Conservation (phyloP, 257 asterid genomes). For the Echium plantagineum region DNA sequence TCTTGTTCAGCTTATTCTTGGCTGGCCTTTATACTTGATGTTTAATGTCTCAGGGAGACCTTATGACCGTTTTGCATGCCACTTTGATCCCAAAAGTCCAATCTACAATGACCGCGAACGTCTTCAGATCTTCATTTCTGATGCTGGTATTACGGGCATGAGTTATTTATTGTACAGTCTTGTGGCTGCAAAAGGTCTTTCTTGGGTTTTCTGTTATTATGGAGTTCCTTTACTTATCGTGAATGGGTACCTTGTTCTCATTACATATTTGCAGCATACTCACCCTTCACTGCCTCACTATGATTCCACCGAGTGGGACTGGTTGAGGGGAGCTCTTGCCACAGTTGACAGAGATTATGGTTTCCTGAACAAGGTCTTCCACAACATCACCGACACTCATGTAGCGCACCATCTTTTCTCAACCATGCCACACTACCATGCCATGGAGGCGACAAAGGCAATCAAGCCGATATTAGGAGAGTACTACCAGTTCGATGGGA, state of each 20-base stretch:
- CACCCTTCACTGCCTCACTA: conserved; percentile 75
- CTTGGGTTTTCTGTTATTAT: conserved; percentile 46
- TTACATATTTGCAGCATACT: conserved; percentile 75
- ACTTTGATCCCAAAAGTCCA: conserved; percentile 59
- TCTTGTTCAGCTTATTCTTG: conserved; percentile 40
- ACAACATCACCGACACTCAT: conserved; percentile 71
- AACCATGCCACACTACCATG: conserved; percentile 78
- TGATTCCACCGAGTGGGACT: conserved; percentile 75
- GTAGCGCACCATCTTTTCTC: conserved; percentile 77
- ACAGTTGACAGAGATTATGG: conserved; percentile 73
- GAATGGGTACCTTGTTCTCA: conserved; percentile 68
- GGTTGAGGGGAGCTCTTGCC: conserved; percentile 75
- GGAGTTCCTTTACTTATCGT: conserved; percentile 60
- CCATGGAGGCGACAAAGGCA: conserved; percentile 79
- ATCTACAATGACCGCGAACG: conserved; percentile 66
- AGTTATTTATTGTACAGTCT: conserved; percentile 39
- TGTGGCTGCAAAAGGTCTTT: conserved; percentile 42
- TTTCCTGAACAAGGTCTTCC: conserved; percentile 61
- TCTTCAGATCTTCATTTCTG: conserved; percentile 50
- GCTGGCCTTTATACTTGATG: conserved; percentile 72
- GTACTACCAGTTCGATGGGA: conserved; percentile 65
- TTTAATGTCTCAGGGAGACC: conserved; percentile 64
- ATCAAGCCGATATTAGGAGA: conserved; percentile 62
- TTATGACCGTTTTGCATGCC: conserved; percentile 69
- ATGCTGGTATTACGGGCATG: conserved; percentile 40